These are phyloP conservation scores for Trichoderma reesei DNA, from an alignment of 495 filamentous ascomycete genomes.

Conservation along the genomic window DNA sequence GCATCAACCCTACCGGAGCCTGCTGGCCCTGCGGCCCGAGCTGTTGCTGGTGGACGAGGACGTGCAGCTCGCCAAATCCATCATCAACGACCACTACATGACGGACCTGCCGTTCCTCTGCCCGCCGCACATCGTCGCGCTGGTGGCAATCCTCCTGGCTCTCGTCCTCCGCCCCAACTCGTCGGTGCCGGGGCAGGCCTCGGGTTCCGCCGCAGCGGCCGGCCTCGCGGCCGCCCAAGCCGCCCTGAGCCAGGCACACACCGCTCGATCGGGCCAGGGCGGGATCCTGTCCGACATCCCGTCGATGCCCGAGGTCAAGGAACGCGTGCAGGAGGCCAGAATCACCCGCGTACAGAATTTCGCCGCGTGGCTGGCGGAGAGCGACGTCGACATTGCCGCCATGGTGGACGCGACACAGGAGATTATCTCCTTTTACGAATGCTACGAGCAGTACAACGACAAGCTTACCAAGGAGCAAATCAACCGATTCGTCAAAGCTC, in stretches of 20 bases:
- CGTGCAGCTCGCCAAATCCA: constrained; percentile 62
- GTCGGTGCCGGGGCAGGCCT: constrained; percentile 26
- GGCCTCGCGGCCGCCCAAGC: constrained; percentile 21
- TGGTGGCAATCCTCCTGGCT: constrained; percentile 81
- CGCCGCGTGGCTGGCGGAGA: constrained; percentile 81
- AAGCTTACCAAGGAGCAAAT: constrained; percentile 57
- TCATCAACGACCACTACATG: constrained; percentile 94
- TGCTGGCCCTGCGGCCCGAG: constrained; percentile 60
- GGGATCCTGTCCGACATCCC: constrained; percentile 9
- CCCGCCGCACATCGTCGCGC: constrained; percentile 80
- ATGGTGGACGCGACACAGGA: constrained; percentile 93
- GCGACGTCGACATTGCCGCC: constrained; percentile 81
- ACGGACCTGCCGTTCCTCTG: constrained; percentile 86
- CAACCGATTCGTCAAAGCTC: constrained; percentile 70
- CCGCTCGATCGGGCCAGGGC: constrained; percentile 12
- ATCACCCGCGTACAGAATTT: constrained; percentile 52
- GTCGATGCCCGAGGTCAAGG: constrained; percentile 13
- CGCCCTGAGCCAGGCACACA: constrained; percentile 16
- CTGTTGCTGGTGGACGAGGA: constrained; percentile 72
- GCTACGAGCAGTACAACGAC: constrained; percentile 83
- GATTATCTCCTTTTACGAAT: constrained; percentile 88
- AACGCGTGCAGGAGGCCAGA: constrained; percentile 19
- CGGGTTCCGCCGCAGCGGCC: constrained; percentile 22
- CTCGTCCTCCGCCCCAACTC: constrained; percentile 58
- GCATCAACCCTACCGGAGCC: constrained; percentile 91